Evolutionary conservation across 441 rosid genomes (phyloP).

Genomic region (Corymbia calophylla): DNA sequence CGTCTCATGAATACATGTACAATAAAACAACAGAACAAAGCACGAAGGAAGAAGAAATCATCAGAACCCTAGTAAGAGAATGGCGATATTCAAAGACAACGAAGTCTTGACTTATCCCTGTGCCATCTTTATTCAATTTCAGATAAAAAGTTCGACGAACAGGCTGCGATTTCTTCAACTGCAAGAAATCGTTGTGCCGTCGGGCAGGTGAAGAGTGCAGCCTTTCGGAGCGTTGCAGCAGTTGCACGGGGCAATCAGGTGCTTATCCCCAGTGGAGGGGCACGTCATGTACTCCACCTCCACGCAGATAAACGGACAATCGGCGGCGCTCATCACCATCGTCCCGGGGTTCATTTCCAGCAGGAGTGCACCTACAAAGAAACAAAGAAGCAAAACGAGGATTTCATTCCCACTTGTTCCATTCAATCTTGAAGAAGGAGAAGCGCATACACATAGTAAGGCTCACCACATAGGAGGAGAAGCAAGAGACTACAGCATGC

Average conservation of each 20-base stretch:
- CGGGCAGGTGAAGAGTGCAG: background rate
- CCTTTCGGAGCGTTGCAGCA: background rate
- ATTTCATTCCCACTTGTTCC: background rate
- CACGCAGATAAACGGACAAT: background rate
- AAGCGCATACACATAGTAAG: background rate
- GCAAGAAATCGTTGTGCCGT: background rate
- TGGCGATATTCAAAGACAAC: background rate
- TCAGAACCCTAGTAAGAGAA: background rate
- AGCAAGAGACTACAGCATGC: background rate
- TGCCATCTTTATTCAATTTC: background rate
- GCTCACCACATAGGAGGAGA: background rate
- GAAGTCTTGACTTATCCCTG: background rate
- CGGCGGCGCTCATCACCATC: background rate
- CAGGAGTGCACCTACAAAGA: background rate
- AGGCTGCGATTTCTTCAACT: background rate
- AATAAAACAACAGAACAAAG: background rate
- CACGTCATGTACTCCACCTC: slow-evolving; percentile 4
- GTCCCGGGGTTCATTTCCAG: background rate
- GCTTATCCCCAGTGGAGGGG: slow-evolving; percentile 1
- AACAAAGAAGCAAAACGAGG: background rate
- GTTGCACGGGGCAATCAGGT: slow-evolving; percentile 5
- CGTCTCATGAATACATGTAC: background rate
- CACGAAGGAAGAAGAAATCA: background rate
- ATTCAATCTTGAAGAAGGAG: background rate
- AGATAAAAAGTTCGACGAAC: background rate